phyloP scores from a whole-genome alignment of 2,329 filamentous ascomycete genomes.

The Colletotrichum sidae region DNA sequence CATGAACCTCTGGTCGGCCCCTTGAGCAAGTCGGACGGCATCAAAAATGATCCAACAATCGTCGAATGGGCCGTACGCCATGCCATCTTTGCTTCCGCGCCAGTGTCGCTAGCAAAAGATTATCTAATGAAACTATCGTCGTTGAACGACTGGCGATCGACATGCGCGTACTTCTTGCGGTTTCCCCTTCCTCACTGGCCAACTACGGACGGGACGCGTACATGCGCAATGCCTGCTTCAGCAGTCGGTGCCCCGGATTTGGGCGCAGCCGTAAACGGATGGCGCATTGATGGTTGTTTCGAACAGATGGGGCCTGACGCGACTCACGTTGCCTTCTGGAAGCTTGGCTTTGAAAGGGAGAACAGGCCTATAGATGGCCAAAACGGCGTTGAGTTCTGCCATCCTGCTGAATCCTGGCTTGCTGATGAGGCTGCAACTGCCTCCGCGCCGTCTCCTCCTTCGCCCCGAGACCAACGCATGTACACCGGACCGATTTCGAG shows the following conservation, averaged over 20 bases:
- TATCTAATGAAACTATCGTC: conserved; percentile 19
- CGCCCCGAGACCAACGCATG: not conserved
- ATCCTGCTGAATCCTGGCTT: not conserved
- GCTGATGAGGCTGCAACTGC: not conserved
- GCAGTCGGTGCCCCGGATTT: conserved; percentile 14
- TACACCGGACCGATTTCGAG: conserved; percentile 5
- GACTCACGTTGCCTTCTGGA: conserved; percentile 26
- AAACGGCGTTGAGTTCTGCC: not conserved
- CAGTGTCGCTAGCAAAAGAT: conserved; percentile 1
- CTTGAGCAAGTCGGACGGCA: not conserved
- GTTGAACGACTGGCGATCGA: conserved; percentile 6
- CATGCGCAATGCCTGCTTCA: not conserved
- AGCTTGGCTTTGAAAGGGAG: conserved; percentile 14
- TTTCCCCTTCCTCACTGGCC: not conserved
- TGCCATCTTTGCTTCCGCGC: not conserved
- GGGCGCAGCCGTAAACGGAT: conserved; percentile 9
- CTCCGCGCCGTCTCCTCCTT: conserved; percentile 1
- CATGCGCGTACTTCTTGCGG: not conserved
- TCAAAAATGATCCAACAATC: conserved; percentile 15
- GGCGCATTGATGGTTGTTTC: not conserved
- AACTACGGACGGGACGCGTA: not conserved
- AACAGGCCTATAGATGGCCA: conserved; percentile 1
- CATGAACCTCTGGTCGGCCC: conserved; percentile 1
- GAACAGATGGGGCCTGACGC: not conserved
- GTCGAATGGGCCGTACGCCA: not conserved